Base-by-base conservation (phyloP, 306 rosid genomes). In the Acmispon strigosus region DNA sequence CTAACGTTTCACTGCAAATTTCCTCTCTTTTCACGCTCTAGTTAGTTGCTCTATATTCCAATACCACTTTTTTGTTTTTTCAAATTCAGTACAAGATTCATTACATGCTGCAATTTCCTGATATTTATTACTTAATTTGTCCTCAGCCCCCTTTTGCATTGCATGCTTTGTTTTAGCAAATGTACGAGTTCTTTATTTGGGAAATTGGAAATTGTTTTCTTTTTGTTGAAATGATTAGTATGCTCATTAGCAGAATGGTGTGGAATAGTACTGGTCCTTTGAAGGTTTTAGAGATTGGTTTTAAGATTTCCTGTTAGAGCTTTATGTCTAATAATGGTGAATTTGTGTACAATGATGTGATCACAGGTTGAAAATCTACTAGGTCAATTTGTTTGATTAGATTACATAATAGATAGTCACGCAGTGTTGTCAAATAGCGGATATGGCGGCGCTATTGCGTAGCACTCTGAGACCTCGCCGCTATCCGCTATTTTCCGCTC, bases 121-220 rank as follows among this genome's bases (percentile, higher is more conserved):
- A 37, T 22, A 53, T 42, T 20, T 52, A 22, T 20, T 52, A 22
- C 54, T 55, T 55, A 3, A 43, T 41, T 55, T 42, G 0, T 10
- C 20, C 8, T 16, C 64, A 54, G 14, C 50, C 6, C n/a, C 11
- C 16, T 3, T 27, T 47, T 75, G 74, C 53, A 27, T 44, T 68
- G 52, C 43, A 73, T 72, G 65, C 64, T 53, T 75, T 59, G 3
- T 67, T 76, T 72, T 60, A 52, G 64, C 43, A 19, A 51, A 16
- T 76, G 22, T 41, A 39, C 13, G 32, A 70, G 48, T 56, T 62
- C 2, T 27, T 32, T 0, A 71, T 43, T 66, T 72, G 68, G 39
- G 43, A 52, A 62, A 19, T 41, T 65, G 44, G 7, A 20, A 55
- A 56, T 37, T 17, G 11, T 32, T 15, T 11, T 43, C 15, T 19